These are phyloP conservation scores for Trichothecium sympodiale DNA, from an alignment of 2,329 filamentous ascomycete species.

Conservation along the genomic window DNA sequence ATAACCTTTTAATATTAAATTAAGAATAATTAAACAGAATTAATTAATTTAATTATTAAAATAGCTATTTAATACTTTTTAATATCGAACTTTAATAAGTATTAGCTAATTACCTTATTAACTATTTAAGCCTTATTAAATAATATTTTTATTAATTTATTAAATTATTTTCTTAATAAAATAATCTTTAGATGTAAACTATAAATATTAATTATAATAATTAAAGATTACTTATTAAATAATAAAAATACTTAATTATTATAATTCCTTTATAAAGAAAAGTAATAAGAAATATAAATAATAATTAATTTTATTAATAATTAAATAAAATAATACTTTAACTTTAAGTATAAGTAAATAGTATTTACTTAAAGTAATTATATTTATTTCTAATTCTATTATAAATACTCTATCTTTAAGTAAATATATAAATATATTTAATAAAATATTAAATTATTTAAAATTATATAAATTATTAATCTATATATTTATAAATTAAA, in stretches of 20 bases:
- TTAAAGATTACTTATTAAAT: slow-evolving; percentile 1
- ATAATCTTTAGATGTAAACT: background rate
- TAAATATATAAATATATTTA: background rate
- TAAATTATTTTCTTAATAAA: background rate
- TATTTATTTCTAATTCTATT: background rate
- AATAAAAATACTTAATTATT: too few relatives aligned
- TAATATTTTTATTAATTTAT: background rate
- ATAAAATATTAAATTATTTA: too few relatives aligned
- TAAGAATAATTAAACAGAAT: background rate
- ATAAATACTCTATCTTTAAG: background rate
- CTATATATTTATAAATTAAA: too few relatives aligned
- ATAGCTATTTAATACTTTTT: background rate
- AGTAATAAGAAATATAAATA: too few relatives aligned
- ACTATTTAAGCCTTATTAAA: background rate
- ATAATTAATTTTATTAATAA: too few relatives aligned
- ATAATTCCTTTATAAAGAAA: too few relatives aligned
- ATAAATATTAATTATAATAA: background rate
- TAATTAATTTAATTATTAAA: background rate
- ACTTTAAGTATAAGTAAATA: too few relatives aligned
- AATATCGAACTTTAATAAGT: background rate
- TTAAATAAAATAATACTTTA: too few relatives aligned
- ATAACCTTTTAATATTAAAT: too few relatives aligned
- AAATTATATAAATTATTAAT: background rate
- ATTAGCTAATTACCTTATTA: too few relatives aligned
- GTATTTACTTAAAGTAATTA: too few relatives aligned